Conservation (phyloP, 1,284 basidiomycete genomes). For the Lentinus polychrous region DNA sequence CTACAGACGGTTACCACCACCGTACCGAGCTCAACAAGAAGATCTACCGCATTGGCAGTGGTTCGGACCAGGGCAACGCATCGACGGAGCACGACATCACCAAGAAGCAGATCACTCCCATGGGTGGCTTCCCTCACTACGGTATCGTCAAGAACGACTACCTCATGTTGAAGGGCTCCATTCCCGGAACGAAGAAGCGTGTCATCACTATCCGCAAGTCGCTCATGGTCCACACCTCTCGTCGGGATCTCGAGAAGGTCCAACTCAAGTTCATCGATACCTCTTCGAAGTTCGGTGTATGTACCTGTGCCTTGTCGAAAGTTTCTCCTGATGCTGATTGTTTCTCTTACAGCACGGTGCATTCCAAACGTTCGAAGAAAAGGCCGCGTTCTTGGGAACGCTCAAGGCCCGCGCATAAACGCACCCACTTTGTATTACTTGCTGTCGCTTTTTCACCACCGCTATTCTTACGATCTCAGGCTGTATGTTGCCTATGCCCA, state of each 20-base stretch:
- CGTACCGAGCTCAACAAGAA: slow-evolving; percentile 99
- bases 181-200: slow-evolving; percentile 97
- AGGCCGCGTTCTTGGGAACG: slow-evolving; percentile 89
- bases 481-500: slow-evolving; percentile 30
- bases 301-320: slow-evolving; percentile 22
- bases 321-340: slow-evolving; percentile 4
- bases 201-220: slow-evolving; percentile 90
- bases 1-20: slow-evolving; percentile 93
- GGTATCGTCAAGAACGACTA: slow-evolving; percentile 99
- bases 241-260: slow-evolving; percentile 93
- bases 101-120: slow-evolving; percentile 93
- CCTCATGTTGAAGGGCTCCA: slow-evolving; percentile 91
- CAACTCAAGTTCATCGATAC: slow-evolving; percentile 99
- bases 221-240: slow-evolving; percentile 82
- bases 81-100: slow-evolving; percentile 93
- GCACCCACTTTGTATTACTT: slow-evolving; percentile 13
- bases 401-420: slow-evolving; percentile 73
- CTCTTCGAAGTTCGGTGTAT: slow-evolving; percentile 88
- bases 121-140: slow-evolving; percentile 99
- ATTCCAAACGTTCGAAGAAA: slow-evolving; percentile 96
- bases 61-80: slow-evolving; percentile 77
- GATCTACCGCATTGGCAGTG: slow-evolving; percentile 93
- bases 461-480: slow-evolving; percentile 32
- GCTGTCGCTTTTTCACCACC: slow-evolving; percentile 10
- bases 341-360: slow-evolving; percentile 65